phyloP scores from a whole-genome alignment of 306 rosid species.

The Carpinus fangiana region DNA sequence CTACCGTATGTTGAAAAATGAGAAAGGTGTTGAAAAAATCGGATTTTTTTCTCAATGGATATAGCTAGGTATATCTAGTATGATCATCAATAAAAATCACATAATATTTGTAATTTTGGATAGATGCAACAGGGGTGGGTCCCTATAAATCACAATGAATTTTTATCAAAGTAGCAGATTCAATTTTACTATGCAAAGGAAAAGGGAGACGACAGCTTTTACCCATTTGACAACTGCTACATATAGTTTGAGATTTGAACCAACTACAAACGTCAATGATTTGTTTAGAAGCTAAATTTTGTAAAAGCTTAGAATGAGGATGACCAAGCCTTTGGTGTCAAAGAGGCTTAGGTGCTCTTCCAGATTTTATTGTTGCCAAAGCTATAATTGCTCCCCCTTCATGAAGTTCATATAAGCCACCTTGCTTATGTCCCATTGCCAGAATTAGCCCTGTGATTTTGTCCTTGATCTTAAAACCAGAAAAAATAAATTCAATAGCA shows the following conservation, averaged over 20 bases:
- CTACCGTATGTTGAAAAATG: neutral
- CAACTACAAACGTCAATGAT: neutral
- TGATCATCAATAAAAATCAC: neutral
- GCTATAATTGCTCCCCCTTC: neutral
- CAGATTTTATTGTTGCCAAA: neutral
- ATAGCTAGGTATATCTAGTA: neutral
- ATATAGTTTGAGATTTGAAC: neutral
- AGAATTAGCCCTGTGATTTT: neutral
- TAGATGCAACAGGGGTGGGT: neutral
- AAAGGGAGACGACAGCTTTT: neutral
- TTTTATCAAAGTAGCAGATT: neutral
- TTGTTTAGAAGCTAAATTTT: neutral
- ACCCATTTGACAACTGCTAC: neutral
- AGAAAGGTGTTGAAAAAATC: neutral
- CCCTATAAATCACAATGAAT: neutral
- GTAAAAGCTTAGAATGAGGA: neutral
- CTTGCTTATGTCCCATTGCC: neutral
- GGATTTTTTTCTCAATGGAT: neutral
- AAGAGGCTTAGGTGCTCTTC: neutral
- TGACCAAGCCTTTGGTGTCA: neutral
- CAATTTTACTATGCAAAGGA: neutral
- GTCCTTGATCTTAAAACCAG: neutral
- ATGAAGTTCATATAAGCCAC: neutral
- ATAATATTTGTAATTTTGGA: neutral
- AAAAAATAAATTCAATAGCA: neutral